A percentile compares a stretch with the other conserved stretches of the same genome.
These are phyloP conservation scores for Trametes villosa DNA, from an alignment of 768 basidiomycete species.

Conservation along the genomic window DNA sequence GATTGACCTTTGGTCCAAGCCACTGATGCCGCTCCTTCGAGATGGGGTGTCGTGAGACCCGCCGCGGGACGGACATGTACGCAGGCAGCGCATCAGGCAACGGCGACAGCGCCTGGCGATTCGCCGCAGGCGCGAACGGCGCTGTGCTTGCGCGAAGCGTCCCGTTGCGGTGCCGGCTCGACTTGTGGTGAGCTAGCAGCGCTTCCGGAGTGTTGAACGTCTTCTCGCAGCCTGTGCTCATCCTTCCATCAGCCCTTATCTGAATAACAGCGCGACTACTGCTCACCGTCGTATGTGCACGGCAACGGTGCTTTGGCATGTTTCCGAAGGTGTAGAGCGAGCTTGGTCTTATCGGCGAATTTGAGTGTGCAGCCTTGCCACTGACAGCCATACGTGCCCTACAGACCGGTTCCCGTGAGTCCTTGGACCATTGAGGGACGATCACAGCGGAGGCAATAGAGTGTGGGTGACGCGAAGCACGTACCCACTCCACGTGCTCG, in stretches of 20 bases:
- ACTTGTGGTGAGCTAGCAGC: constrained; percentile 54
- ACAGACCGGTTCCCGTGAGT: constrained; percentile 3
- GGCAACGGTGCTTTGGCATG: constrained; percentile 51
- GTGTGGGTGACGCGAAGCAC: constrained; percentile 18
- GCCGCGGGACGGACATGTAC: constrained; percentile 52
- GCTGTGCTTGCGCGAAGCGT: constrained; percentile 41
- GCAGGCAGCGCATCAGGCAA: constrained; percentile 52
- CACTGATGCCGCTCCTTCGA: constrained; percentile 52
- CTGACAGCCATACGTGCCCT: constrained; percentile 50
- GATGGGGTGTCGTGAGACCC: constrained; percentile 50
- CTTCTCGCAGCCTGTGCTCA: constrained; percentile 54
- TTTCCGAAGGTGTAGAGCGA: constrained; percentile 53
- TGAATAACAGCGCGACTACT: too few species aligned
- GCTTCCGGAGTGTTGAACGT: constrained; percentile 50
- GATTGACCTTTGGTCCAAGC: constrained; percentile 59
- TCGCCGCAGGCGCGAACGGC: constrained; percentile 37
- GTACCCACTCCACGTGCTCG: constrained; percentile 35
- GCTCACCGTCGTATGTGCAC: constrained; percentile 59
- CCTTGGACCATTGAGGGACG: constrained; percentile 14
- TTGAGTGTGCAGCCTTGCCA: constrained; percentile 62
- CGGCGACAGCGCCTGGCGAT: constrained; percentile 38
- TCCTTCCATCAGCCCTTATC: background rate
- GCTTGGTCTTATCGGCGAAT: constrained; percentile 40
- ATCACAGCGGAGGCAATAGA: constrained; percentile 1
- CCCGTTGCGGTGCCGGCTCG: constrained; percentile 40